A percentile compares a stretch with the other conserved stretches of the same genome.
These are phyloP conservation scores for Xylaria longipes DNA, from an alignment of 495 filamentous ascomycete genomes.

Conservation along the genomic window DNA sequence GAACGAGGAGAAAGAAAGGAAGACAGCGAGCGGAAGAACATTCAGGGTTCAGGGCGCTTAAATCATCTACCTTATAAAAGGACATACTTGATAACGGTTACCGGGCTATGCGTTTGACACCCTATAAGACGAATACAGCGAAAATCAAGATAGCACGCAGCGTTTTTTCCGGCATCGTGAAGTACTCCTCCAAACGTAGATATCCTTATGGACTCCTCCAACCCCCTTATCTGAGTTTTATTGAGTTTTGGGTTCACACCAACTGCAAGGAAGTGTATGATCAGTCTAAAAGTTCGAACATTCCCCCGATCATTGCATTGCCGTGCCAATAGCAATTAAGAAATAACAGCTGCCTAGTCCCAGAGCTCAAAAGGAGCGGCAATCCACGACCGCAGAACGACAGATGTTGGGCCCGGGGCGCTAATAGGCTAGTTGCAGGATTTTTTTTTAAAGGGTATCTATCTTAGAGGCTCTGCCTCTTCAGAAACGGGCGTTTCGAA, in stretches of 20 bases:
- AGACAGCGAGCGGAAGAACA: conserved; percentile 94
- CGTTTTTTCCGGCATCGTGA: neutral
- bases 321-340: too few species aligned
- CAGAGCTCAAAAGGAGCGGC: too few species aligned
- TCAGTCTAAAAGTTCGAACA: neutral
- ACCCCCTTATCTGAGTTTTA: neutral
- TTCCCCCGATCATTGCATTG: too few species aligned
- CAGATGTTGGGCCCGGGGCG: too few species aligned
- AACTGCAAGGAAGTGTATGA: neutral
- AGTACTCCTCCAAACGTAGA: neutral
- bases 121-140: conserved; percentile 1
- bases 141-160: neutral
- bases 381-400: too few species aligned
- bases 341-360: too few species aligned
- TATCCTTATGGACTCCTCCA: neutral
- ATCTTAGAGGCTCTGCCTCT: too few species aligned
- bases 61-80: conserved; percentile 2
- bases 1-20: conserved; percentile 95
- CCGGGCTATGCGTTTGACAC: neutral
- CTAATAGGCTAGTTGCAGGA: too few species aligned
- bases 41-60: conserved; percentile 69
- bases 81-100: neutral
- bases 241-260: neutral
- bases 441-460: too few species aligned
- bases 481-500: too few species aligned